Base-by-base conservation (phyloP, 352 stramenopile genomes). In the Pythium biforme region DNA sequence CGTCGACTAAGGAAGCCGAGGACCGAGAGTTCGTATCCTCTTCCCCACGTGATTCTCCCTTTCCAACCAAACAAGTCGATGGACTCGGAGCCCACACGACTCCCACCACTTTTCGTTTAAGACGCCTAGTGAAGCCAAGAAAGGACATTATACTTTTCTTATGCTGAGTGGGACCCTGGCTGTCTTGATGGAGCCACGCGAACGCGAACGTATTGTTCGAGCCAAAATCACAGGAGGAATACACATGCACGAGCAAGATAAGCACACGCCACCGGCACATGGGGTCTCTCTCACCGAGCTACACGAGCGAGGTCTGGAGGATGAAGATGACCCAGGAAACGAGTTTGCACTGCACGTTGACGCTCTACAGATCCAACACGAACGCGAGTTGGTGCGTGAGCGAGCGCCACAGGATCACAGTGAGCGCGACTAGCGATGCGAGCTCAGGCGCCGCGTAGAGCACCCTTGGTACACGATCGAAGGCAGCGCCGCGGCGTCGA, bases 1-100 rank as follows among this genome's bases (percentile, higher is more conserved):
- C 29, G 64, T 78, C 23, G 59, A 77, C 22, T 75, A 74, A 65
- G 15, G 0, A 17, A 22, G 22, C 23, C n/a, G n/a, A n/a, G n/a
- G n/a, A n/a, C n/a, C n/a, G n/a, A n/a, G n/a, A n/a, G n/a, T n/a
- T n/a, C n/a, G n/a, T n/a, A n/a, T n/a, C n/a, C n/a, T n/a, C n/a
- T n/a, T n/a, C n/a, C n/a, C n/a, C n/a, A n/a, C n/a, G n/a, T n/a
- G n/a, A n/a, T n/a, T n/a, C n/a, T n/a, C n/a, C n/a, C n/a, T n/a
- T n/a, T n/a, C n/a, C n/a, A n/a, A n/a, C n/a, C n/a, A n/a, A n/a
- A n/a, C n/a, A n/a, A n/a, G n/a, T n/a, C n/a, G n/a, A n/a, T n/a
- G n/a, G n/a, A n/a, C n/a, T n/a, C n/a, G n/a, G n/a, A n/a, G n/a
- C n/a, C n/a, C n/a, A n/a, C n/a, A n/a, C n/a, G n/a, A n/a, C n/a